Evolutionary conservation across 2,329 filamentous ascomycete species (phyloP).

Genomic region (Pleurostoma richardsiae): DNA sequence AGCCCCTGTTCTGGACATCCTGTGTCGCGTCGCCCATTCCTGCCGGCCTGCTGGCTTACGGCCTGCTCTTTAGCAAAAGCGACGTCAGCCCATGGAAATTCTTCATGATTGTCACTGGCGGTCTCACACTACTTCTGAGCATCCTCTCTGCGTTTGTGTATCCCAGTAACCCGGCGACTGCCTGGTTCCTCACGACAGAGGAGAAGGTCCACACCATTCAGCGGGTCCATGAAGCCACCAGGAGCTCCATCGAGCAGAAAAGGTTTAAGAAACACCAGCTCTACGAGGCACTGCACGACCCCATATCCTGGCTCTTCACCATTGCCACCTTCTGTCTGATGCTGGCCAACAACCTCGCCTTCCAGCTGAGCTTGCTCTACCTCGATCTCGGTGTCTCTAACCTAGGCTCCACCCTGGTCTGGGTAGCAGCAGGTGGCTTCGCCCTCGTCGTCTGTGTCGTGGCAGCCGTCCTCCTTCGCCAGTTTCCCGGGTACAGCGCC

Average conservation of each 20-base stretch:
- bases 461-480: constrained; percentile 20
- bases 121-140: constrained; percentile 25
- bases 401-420: constrained; percentile 32
- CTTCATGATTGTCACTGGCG: constrained; percentile 31
- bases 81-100: constrained; percentile 29
- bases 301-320: constrained; percentile 13
- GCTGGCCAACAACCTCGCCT: constrained; percentile 31
- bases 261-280: constrained; percentile 23
- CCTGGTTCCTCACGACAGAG: constrained; percentile 11
- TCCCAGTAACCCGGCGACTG: constrained; percentile 11
- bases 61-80: constrained; percentile 27
- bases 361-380: constrained; percentile 32
- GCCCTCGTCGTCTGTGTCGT: constrained; percentile 23
- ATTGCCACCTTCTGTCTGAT: constrained; percentile 25
- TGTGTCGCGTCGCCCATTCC: constrained; percentile 26
- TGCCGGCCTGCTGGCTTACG: constrained; percentile 33
- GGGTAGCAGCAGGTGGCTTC: constrained; percentile 28
- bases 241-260: constrained; percentile 31
- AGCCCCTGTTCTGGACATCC: constrained; percentile 26
- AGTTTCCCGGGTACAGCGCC: constrained; percentile 23
- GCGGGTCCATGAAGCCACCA: constrained; percentile 19
- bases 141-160: constrained; percentile 27
- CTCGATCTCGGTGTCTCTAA: constrained; percentile 26
- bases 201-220: constrained; percentile 15
- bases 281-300: constrained; percentile 11